A percentile compares a stretch with the other conserved stretches of the same genome.
These are phyloP conservation scores for Russula olivacea DNA, from an alignment of 768 basidiomycete species.

Conservation along the genomic window DNA sequence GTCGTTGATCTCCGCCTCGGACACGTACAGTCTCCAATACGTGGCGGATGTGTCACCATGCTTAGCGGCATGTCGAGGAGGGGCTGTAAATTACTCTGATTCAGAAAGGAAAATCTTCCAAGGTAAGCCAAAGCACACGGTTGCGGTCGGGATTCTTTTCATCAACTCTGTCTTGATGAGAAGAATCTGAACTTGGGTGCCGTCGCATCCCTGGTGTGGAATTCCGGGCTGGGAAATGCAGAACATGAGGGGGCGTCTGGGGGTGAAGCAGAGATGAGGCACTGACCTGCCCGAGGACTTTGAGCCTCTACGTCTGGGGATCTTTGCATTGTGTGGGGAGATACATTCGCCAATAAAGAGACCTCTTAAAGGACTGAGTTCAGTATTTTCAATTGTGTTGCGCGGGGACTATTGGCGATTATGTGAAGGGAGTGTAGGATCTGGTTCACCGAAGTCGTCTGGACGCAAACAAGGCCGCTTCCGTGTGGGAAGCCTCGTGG, in stretches of 20 bases:
- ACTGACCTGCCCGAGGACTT: not conserved
- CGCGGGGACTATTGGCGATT: not conserved
- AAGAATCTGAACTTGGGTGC: not conserved
- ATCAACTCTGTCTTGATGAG: not conserved
- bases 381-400: too few relatives aligned
- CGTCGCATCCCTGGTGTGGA: not conserved
- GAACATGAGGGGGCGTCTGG: not conserved
- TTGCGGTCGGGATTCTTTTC: not conserved
- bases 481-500: too few relatives aligned
- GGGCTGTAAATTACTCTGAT: not conserved
- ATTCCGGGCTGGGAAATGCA: not conserved
- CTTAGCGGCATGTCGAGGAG: not conserved
- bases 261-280: not conserved
- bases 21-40: constrained; percentile 22
- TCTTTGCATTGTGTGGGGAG: not conserved
- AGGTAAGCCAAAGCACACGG: not conserved
- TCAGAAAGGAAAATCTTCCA: not conserved
- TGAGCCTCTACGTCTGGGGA: not conserved
- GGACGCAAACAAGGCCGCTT: too few relatives aligned
- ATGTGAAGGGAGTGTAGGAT: not conserved
- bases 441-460: too few relatives aligned
- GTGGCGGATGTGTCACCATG: constrained; percentile 12
- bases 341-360: not conserved
- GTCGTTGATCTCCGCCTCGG: constrained; percentile 18
- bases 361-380: too few relatives aligned